Conservation (phyloP, 31 red algal genomes). For the Endocladia muricata region DNA sequence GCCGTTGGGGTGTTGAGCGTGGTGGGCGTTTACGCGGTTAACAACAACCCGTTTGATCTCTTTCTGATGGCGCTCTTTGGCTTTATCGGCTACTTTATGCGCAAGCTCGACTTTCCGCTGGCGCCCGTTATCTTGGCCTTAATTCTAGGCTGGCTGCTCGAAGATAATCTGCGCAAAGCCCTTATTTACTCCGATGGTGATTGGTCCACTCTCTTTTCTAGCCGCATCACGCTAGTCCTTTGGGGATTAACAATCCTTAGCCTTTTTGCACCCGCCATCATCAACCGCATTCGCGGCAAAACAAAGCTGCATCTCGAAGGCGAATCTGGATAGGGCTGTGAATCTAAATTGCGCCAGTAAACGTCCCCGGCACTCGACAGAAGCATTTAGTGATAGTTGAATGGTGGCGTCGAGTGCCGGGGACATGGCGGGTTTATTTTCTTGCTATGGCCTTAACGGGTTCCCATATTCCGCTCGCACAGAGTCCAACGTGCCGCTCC, state of each 20-base stretch:
- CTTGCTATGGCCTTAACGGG: too few species aligned
- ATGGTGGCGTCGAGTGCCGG: too few species aligned
- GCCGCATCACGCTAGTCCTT: neutral
- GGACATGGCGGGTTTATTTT: too few species aligned
- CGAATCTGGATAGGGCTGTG: too few species aligned
- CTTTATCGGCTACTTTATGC: neutral
- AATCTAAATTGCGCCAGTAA: too few species aligned
- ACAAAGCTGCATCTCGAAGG: too few species aligned
- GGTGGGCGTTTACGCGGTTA: neutral
- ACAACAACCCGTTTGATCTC: neutral
- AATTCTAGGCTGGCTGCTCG: neutral
- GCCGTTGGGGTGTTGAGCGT: neutral
- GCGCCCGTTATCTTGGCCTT: neutral
- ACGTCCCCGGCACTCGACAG: too few species aligned
- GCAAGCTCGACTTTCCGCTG: neutral
- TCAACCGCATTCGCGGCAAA: too few species aligned
- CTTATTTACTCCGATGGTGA: neutral
- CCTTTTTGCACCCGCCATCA: too few species aligned
- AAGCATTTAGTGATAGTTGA: too few species aligned
- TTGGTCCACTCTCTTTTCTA: neutral
- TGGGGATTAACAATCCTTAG: neutral
- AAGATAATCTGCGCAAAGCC: neutral
- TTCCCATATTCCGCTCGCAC: too few species aligned
- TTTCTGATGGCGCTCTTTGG: neutral
- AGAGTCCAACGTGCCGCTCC: too few species aligned